These are phyloP conservation scores for Pseudogymnoascus sp. DNA, from an alignment of 2,329 filamentous ascomycete genomes.

Conservation along the genomic window DNA sequence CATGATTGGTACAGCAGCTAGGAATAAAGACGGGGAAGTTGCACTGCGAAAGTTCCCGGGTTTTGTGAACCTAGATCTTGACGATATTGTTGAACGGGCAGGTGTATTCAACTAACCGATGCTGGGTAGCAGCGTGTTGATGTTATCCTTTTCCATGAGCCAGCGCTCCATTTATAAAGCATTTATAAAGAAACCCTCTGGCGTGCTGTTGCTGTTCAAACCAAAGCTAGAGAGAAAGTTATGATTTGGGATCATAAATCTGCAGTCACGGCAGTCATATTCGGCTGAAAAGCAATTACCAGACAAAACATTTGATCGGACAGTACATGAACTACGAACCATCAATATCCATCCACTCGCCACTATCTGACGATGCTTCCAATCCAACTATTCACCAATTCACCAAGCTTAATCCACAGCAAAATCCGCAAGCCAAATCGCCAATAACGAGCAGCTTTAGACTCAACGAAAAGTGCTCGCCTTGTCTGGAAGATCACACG, in stretches of 20 bases:
- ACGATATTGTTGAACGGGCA: background rate
- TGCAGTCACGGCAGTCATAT: background rate
- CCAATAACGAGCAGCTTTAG: background rate
- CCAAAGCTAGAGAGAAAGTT: background rate
- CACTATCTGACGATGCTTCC: background rate
- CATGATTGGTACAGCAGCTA: slow-evolving; percentile 26
- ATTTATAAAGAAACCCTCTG: background rate
- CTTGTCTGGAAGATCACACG: background rate
- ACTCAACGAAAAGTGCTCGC: background rate
- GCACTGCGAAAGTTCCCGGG: background rate
- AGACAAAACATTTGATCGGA: background rate
- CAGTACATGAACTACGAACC: background rate
- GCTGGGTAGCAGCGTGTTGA: background rate
- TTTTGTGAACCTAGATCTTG: background rate
- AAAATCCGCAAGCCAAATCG: background rate
- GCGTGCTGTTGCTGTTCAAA: background rate
- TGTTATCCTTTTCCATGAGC: background rate
- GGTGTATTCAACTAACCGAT: background rate
- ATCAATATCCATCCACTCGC: background rate
- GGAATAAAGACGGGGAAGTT: background rate
- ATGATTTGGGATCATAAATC: background rate
- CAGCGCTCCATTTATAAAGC: background rate
- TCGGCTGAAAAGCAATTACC: background rate
- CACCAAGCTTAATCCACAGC: background rate
- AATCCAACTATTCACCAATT: background rate